phyloP scores from a whole-genome alignment of 768 basidiomycete genomes.

The Clathrus columnatus region DNA sequence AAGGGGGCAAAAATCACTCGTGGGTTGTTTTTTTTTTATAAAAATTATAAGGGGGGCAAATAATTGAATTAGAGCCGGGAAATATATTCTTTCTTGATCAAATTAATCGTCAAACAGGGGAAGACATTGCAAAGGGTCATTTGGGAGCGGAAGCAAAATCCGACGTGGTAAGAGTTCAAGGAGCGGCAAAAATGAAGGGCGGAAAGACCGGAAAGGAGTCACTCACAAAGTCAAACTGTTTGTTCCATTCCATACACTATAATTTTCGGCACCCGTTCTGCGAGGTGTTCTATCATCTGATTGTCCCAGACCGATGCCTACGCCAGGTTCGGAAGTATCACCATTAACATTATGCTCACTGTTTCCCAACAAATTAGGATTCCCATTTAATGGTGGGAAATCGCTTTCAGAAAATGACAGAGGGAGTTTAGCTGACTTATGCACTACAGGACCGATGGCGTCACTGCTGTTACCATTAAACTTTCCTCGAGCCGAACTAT shows the following conservation, averaged over 20 bases:
- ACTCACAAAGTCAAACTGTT: slow-evolving; percentile 6
- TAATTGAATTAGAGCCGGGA: too few relatives aligned
- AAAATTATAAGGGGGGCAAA: not conserved
- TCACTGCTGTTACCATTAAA: not conserved
- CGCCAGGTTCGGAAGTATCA: not conserved
- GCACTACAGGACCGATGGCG: not conserved
- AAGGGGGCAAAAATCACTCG: too few relatives aligned
- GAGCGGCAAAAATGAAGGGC: not conserved
- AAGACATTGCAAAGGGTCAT: too few relatives aligned
- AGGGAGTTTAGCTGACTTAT: not conserved
- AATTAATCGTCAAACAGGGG: too few relatives aligned
- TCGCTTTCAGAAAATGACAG: slow-evolving; percentile 9
- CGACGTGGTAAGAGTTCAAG: not conserved
- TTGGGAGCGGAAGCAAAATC: not conserved
- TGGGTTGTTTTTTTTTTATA: too few relatives aligned
- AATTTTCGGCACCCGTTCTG: not conserved
- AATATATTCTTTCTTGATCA: too few relatives aligned
- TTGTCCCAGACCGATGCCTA: not conserved
- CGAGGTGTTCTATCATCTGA: not conserved
- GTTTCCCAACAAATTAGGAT: not conserved
- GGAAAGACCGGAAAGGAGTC: not conserved
- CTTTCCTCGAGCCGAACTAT: not conserved
- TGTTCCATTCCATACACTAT: slow-evolving; percentile 2
- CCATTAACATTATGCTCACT: not conserved
- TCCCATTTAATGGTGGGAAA: slow-evolving; percentile 4